Evolutionary conservation across 306 rosid species (phyloP), one percentile per base, ranked within the genome.

Genomic region (Carpinus viminea): DNA sequence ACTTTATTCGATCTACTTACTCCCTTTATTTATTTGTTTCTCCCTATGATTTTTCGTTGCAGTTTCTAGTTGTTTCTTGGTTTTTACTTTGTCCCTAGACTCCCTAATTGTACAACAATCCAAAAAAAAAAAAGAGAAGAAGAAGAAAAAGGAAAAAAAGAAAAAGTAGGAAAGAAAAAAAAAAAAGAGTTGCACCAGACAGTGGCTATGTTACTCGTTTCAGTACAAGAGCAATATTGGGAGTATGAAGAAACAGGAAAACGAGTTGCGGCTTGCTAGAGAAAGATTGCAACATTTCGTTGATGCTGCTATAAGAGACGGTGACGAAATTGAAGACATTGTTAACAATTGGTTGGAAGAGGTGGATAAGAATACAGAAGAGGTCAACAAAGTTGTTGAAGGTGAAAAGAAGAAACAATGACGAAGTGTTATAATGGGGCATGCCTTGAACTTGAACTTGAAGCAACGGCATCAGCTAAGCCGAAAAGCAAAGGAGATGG

Each of bases 401-500:
- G 53, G 76, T 18, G 53, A 54, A 26, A 4, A n/a, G 41, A 12
- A 28, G 55, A 12, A 28, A 48, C 21, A 0, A 46, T 12, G 16
- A 47, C 34, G 1, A 18, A 59, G 53, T 77, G 77, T 31, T 34
- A 57, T 2, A 24, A 12, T 12, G 41, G 73, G 55, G 21, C 72
- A 41, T 76, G 59, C 36, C 74, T 68, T n/a, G n/a, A n/a, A n/a
- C n/a, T n/a, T n/a, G 68, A 41, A 52, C 68, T 50, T 10, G 0
- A 36, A 73, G 2, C 51, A 61, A 0, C 46, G 73, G 2, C 51
- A 69, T 70, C 68, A 48, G 55, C 47, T 76, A 18, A 54, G 88
- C 8, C 73, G 68, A 34, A 51, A n/a, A 72, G 84, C 80, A 2
- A 28, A 24, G 18, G 28, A 71, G 76, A 62, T 81, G 43, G 21